Evolutionary conservation across 768 basidiomycete genomes (phyloP), one percentile per base, ranked within the genome.

Genomic region (Leccinum sublutescens): DNA sequence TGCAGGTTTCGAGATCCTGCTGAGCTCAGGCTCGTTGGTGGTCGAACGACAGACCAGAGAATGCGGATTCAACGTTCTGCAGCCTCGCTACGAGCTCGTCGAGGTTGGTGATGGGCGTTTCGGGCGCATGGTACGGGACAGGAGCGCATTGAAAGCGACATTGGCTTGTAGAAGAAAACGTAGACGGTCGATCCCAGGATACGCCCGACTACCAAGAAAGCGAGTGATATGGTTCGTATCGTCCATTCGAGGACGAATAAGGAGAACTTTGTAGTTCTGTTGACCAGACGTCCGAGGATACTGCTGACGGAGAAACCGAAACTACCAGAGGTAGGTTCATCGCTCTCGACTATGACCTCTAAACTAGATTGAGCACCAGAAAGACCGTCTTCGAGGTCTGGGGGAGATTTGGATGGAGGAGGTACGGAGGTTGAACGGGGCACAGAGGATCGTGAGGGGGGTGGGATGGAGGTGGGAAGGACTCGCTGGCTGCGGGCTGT

Each of bases 51-150:
- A 93, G 75, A 7, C 80, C 78, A 14, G 85, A 83, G 14, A 91
- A 74, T 1, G 80, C 84, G 27, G 74, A 78, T 71, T 93, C 91
- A 38, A 93, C 79, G 36, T 76, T 76, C 60, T 82, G 80, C 12
- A 93, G 72, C 10, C 90, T 84, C 7, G 78, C 76, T 2, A 84
- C 77, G 27, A 93, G 75, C 56, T 90, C 90, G 3, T 81, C 80
- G 19, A 91, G 75, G 69, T 90, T 82, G n/a, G 80, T 78, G 1
- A 85, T 82, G 3, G 89, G 88, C 9, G 77, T 69, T 10, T 82
- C 80, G 0, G 89, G 86, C 1, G 85, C 74, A 2, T 74, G 71
- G 66, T 85, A 91, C 7, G 76, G 68, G 2, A 14, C 75, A 67
- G 19, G 68, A 68, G 11, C 69, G 62, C 27, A 29, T 27, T 36